phyloP scores from a whole-genome alignment of 2,329 filamentous ascomycete species.

The Parasarocladium wereldwijsianum region DNA sequence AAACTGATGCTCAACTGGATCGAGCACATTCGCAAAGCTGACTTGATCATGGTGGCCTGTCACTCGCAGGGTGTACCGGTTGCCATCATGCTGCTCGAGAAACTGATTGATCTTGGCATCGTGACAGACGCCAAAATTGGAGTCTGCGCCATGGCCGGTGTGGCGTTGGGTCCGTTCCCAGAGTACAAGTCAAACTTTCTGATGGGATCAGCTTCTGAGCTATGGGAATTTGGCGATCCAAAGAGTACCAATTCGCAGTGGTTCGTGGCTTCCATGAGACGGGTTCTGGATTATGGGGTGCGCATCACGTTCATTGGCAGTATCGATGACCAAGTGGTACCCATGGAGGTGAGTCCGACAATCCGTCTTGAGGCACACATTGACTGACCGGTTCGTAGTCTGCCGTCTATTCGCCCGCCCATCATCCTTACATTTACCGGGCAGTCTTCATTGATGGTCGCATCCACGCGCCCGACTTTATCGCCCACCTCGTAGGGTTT shows the following conservation, averaged over 20 bases:
- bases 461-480: slow-evolving; percentile 83
- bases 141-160: slow-evolving; percentile 79
- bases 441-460: slow-evolving; percentile 94
- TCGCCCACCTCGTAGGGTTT: slow-evolving; percentile 85
- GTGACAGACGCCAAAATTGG: slow-evolving; percentile 65
- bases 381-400: slow-evolving; percentile 33
- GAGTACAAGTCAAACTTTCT: slow-evolving; percentile 84
- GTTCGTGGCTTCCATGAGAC: slow-evolving; percentile 62
- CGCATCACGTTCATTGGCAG: slow-evolving; percentile 81
- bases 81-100: slow-evolving; percentile 79
- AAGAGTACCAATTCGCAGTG: slow-evolving; percentile 69
- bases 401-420: slow-evolving; percentile 70
- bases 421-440: slow-evolving; percentile 85
- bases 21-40: slow-evolving; percentile 72
- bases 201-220: slow-evolving; percentile 79
- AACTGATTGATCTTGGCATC: slow-evolving; percentile 80
- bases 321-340: slow-evolving; percentile 93
- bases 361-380: neutral
- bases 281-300: slow-evolving; percentile 63
- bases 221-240: slow-evolving; percentile 84
- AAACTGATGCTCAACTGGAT: slow-evolving; percentile 91
- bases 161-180: slow-evolving; percentile 83
- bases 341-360: slow-evolving; percentile 60
- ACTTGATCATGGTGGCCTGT: slow-evolving; percentile 83
- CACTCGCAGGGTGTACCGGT: slow-evolving; percentile 96